A percentile compares a stretch with the other conserved stretches of the same genome.
Evolutionary conservation across 2,329 filamentous ascomycete species (phyloP).

Genomic region (Beauveria scarabaeidicola): DNA sequence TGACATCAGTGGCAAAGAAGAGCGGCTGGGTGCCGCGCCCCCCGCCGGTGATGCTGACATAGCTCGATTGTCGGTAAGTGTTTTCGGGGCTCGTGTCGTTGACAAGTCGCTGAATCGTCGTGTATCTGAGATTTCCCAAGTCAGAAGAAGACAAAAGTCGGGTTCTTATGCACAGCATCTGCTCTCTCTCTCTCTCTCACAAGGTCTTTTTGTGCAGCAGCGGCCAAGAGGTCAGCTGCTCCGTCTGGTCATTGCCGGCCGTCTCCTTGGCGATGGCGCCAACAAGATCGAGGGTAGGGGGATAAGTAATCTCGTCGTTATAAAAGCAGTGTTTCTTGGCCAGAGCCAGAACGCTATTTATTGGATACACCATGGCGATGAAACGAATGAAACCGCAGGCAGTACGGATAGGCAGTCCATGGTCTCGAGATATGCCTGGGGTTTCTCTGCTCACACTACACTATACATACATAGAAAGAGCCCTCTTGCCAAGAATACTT

Average conservation of each 20-base stretch:
- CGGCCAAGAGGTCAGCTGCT: conserved; percentile 10
- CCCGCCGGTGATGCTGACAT: conserved; percentile 34
- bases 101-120: conserved; percentile 25
- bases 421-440: too few relatives aligned
- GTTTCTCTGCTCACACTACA: too few relatives aligned
- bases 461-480: too few relatives aligned
- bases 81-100: conserved; percentile 26
- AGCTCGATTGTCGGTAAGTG: conserved; percentile 28
- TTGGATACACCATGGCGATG: conserved; percentile 14
- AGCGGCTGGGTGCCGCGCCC: conserved; percentile 24
- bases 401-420: too few relatives aligned
- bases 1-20: conserved; percentile 31
- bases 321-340: conserved; percentile 30
- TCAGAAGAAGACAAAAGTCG: background rate
- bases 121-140: conserved; percentile 22
- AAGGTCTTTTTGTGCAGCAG: conserved; percentile 18
- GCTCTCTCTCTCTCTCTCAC: conserved; percentile 18
- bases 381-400: too few relatives aligned
- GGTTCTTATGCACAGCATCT: background rate
- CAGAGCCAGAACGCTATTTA: conserved; percentile 25
- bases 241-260: background rate
- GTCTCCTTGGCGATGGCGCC: conserved; percentile 9
- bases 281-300: conserved; percentile 15
- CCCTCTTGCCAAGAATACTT: too few relatives aligned
- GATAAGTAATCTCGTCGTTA: conserved; percentile 19